phyloP scores from a whole-genome alignment of 768 basidiomycete species.

The Boletus patriciae region DNA sequence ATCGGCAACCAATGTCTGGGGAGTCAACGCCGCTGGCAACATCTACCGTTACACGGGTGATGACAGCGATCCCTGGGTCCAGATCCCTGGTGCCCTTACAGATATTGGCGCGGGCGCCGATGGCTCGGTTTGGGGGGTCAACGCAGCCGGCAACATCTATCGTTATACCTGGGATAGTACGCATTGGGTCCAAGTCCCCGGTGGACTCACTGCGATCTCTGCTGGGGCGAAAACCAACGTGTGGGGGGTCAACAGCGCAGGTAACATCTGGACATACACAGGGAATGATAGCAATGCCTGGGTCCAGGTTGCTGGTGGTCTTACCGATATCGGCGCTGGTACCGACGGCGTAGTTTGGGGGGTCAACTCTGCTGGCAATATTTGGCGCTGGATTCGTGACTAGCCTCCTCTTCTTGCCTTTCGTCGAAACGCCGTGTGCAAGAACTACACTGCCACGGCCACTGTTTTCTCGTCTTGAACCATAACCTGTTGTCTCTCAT shows the following conservation, averaged over 20 bases:
- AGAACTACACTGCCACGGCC: neutral
- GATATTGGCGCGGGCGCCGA: neutral
- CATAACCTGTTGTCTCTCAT: neutral
- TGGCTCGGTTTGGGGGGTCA: neutral
- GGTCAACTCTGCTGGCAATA: neutral
- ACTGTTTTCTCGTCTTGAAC: neutral
- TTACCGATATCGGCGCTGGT: neutral
- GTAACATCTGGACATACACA: neutral
- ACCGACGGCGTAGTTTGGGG: neutral
- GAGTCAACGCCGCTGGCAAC: neutral
- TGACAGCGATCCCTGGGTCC: neutral
- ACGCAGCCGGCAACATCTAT: neutral
- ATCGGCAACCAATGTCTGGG: neutral
- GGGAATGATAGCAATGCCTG: neutral
- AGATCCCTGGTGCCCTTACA: neutral
- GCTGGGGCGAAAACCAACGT: neutral
- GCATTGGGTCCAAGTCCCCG: neutral
- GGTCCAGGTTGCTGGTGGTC: neutral
- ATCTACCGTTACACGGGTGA: neutral
- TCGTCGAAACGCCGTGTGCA: neutral
- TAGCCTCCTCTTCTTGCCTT: neutral
- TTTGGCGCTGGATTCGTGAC: neutral
- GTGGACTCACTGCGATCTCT: neutral
- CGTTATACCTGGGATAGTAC: neutral
- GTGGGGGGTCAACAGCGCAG: neutral